Conservation (phyloP, 371 early-diverging fungal species). For the Basidiobolus heterosporus region DNA sequence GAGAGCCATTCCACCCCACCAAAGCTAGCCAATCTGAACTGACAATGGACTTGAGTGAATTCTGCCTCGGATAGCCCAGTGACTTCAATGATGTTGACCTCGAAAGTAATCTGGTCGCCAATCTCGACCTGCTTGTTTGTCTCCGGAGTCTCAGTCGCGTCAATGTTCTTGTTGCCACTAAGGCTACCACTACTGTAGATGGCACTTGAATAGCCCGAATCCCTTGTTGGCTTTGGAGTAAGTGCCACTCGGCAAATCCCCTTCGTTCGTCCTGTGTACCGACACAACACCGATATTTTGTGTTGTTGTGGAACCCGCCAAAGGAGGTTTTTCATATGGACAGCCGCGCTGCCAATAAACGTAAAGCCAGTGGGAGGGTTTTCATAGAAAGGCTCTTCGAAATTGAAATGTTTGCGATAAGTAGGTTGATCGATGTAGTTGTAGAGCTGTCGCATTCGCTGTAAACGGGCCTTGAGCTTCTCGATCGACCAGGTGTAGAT, state of each 20-base stretch:
- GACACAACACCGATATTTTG: constrained; percentile 31
- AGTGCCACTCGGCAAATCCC: constrained; percentile 27
- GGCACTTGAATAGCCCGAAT: not conserved
- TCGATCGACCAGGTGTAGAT: constrained; percentile 61
- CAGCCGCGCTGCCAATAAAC: constrained; percentile 40
- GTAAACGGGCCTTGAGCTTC: constrained; percentile 41
- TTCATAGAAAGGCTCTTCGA: constrained; percentile 62
- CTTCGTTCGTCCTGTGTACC: constrained; percentile 28
- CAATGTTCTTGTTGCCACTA: constrained; percentile 2
- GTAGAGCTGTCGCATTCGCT: constrained; percentile 62
- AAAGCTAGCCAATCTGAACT: constrained; percentile 51
- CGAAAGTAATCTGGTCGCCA: constrained; percentile 46
- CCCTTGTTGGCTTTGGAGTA: constrained; percentile 12
- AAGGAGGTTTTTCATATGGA: constrained; percentile 26
- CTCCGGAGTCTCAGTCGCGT: not conserved
- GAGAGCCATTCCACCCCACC: constrained; percentile 21
- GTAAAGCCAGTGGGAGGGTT: constrained; percentile 40
- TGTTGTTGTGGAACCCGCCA: constrained; percentile 28
- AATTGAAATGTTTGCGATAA: constrained; percentile 53
- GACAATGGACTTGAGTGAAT: constrained; percentile 62
- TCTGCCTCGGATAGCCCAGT: constrained; percentile 49
- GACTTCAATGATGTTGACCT: constrained; percentile 45
- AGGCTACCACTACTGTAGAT: not conserved
- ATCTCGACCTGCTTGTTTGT: constrained; percentile 6
- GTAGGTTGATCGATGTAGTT: constrained; percentile 52